Evolutionary conservation across 2,329 filamentous ascomycete genomes (phyloP).

Genomic region (Phaeosphaeriaceae sp.): DNA sequence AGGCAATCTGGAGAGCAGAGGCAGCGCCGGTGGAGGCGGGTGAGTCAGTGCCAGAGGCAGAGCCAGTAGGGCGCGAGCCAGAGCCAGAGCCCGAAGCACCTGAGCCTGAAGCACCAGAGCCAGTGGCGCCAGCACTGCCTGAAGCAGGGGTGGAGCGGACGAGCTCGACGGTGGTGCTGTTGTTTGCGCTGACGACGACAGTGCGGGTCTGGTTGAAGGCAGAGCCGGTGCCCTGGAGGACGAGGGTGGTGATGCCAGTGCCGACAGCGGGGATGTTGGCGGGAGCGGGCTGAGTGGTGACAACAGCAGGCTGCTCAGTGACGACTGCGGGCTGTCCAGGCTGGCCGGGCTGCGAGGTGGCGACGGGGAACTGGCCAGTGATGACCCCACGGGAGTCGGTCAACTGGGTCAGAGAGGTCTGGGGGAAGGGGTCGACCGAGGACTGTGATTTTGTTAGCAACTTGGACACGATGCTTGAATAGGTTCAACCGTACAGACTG

Average conservation of each 20-base stretch:
- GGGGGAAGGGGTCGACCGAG: slow-evolving; percentile 34
- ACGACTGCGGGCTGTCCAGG: slow-evolving; percentile 34
- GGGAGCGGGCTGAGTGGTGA: slow-evolving; percentile 33
- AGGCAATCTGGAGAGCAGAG: slow-evolving; percentile 39
- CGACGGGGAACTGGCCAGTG: slow-evolving; percentile 35
- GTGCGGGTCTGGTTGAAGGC: slow-evolving; percentile 38
- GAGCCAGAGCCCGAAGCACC: slow-evolving; percentile 20
- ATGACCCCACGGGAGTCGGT: slow-evolving; percentile 47
- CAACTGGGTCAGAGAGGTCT: slow-evolving; percentile 37
- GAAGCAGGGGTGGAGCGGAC: slow-evolving; percentile 17
- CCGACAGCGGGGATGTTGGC: slow-evolving; percentile 47
- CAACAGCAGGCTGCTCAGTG: slow-evolving; percentile 30
- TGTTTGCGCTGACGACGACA: slow-evolving; percentile 44
- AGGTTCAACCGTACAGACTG: slow-evolving; percentile 33
- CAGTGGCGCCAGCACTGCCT: slow-evolving; percentile 12
- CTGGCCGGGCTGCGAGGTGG: slow-evolving; percentile 32
- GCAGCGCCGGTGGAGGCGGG: slow-evolving; percentile 27
- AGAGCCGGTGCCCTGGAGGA: slow-evolving; percentile 31
- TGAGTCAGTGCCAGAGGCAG: slow-evolving; percentile 21
- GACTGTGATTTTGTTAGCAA: slow-evolving; percentile 18
- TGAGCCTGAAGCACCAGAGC: slow-evolving; percentile 15
- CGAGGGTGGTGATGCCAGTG: slow-evolving; percentile 45
- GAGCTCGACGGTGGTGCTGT: slow-evolving; percentile 40
- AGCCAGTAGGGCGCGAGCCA: slow-evolving; percentile 11
- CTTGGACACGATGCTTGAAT: too few species aligned